phyloP scores from a whole-genome alignment of 2,329 filamentous ascomycete genomes.

The Paradendryphiella salina region DNA sequence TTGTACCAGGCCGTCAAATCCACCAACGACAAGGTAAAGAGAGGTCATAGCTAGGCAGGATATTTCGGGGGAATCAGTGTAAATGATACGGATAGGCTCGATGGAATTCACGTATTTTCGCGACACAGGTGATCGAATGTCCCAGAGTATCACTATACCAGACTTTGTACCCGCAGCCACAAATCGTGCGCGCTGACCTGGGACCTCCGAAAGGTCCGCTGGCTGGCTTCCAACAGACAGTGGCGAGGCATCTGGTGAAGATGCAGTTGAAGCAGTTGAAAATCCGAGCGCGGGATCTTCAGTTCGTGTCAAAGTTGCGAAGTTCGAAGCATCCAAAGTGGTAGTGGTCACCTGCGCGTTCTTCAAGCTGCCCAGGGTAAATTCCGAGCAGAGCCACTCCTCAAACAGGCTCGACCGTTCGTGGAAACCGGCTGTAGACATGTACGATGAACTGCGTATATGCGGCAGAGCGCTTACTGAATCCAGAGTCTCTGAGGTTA shows the following conservation, averaged over 20 bases:
- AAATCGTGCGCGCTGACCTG: conserved; percentile 80
- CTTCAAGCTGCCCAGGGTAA: conserved; percentile 64
- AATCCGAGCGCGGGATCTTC: conserved; percentile 76
- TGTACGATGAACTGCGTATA: conserved; percentile 36
- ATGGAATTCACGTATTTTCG: conserved; percentile 62
- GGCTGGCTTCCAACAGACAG: conserved; percentile 53
- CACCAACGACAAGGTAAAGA: conserved; percentile 87
- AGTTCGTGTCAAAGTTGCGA: conserved; percentile 68
- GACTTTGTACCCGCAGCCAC: conserved; percentile 78
- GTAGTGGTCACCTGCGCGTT: conserved; percentile 68
- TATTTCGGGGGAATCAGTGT: conserved; percentile 87
- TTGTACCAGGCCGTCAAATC: conserved; percentile 92
- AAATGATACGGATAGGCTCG: conserved; percentile 75
- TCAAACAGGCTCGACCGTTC: conserved; percentile 51
- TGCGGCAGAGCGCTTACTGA: conserved; percentile 21
- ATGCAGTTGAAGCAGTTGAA: conserved; percentile 58
- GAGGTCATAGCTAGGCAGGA: conserved; percentile 81
- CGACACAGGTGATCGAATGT: conserved; percentile 69
- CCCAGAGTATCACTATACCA: conserved; percentile 81
- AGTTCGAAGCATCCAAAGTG: conserved; percentile 73
- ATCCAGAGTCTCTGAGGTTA: conserved; percentile 36
- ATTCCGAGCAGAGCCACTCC: conserved; percentile 68
- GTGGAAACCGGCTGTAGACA: conserved; percentile 46
- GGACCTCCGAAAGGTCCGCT: conserved; percentile 64
- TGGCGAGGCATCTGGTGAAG: conserved; percentile 59